phyloP scores from a whole-genome alignment of 495 filamentous ascomycete species.

The Xylaria bambusicola region DNA sequence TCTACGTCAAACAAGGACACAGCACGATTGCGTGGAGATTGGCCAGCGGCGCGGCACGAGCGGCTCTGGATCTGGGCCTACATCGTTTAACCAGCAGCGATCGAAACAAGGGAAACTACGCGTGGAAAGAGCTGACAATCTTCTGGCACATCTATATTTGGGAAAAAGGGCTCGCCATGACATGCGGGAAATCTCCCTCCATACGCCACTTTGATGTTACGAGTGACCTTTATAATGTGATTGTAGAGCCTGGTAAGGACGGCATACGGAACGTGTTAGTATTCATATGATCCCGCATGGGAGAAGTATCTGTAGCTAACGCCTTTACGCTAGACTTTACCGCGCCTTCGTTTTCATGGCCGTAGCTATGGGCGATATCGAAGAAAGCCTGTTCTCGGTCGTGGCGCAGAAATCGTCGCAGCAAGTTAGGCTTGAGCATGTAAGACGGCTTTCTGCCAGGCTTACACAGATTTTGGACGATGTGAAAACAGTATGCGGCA shows the following conservation, averaged over 20 bases:
- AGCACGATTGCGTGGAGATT: slow-evolving; percentile 30
- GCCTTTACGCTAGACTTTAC: slow-evolving; percentile 16
- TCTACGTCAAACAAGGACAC: slow-evolving; percentile 30
- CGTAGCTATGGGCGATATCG: slow-evolving; percentile 26
- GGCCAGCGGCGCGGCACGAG: slow-evolving; percentile 24
- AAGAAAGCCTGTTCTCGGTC: slow-evolving; percentile 25
- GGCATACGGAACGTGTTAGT: slow-evolving; percentile 16
- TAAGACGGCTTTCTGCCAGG: slow-evolving; percentile 15
- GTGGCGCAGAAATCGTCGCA: slow-evolving; percentile 21
- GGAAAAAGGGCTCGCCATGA: slow-evolving; percentile 60
- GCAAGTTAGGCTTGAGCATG: slow-evolving; percentile 20
- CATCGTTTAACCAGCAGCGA: slow-evolving; percentile 34
- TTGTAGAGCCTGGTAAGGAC: neutral
- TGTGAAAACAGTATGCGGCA: slow-evolving; percentile 13
- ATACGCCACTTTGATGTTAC: slow-evolving; percentile 67
- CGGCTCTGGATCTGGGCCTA: slow-evolving; percentile 25
- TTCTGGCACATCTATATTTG: slow-evolving; percentile 67
- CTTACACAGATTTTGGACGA: slow-evolving; percentile 17
- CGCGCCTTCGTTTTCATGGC: slow-evolving; percentile 19
- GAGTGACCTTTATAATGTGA: slow-evolving; percentile 12
- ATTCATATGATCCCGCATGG: neutral
- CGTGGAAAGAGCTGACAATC: slow-evolving; percentile 35
- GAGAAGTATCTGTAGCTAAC: neutral
- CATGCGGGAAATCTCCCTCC: slow-evolving; percentile 59
- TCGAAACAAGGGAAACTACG: slow-evolving; percentile 17